Conservation (phyloP, 1,139 yeast species). For the Blastobotrys elegans region DNA sequence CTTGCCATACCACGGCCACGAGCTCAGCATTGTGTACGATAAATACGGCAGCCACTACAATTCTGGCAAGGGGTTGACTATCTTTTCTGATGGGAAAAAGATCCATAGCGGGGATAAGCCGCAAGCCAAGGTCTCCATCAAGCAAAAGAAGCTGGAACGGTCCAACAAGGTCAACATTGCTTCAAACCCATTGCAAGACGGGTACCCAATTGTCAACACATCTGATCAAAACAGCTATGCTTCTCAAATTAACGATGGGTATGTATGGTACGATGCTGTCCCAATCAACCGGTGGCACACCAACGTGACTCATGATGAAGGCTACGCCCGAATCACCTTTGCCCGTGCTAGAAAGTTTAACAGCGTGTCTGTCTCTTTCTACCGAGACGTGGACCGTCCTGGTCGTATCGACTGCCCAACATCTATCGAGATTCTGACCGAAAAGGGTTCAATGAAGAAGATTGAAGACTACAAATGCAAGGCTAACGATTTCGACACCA, state of each 20-base stretch:
- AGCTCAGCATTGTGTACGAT: neutral
- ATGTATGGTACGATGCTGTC: neutral
- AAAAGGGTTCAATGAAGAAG: neutral
- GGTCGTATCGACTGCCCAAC: slow-evolving; percentile 5
- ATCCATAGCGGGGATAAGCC: neutral
- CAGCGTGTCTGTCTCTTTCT: neutral
- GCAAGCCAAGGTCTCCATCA: neutral
- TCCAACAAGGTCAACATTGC: slow-evolving; percentile 1
- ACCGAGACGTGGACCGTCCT: neutral
- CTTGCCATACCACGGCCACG: slow-evolving; percentile 1
- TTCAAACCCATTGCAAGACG: neutral
- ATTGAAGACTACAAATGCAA: neutral
- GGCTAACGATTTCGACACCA: neutral
- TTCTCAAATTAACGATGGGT: slow-evolving; percentile 1
- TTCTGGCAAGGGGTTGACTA: slow-evolving; percentile 2
- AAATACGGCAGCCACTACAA: neutral
- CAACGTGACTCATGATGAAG: neutral
- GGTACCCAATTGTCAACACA: neutral
- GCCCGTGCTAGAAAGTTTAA: neutral
- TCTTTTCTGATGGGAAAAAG: neutral
- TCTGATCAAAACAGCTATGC: neutral
- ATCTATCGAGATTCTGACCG: neutral
- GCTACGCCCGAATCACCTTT: neutral
- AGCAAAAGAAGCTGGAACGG: neutral
- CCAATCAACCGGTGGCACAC: slow-evolving; percentile 4